These are phyloP conservation scores for Colletotrichum sp. DNA, from an alignment of 2,329 filamentous ascomycete genomes.

Conservation along the genomic window DNA sequence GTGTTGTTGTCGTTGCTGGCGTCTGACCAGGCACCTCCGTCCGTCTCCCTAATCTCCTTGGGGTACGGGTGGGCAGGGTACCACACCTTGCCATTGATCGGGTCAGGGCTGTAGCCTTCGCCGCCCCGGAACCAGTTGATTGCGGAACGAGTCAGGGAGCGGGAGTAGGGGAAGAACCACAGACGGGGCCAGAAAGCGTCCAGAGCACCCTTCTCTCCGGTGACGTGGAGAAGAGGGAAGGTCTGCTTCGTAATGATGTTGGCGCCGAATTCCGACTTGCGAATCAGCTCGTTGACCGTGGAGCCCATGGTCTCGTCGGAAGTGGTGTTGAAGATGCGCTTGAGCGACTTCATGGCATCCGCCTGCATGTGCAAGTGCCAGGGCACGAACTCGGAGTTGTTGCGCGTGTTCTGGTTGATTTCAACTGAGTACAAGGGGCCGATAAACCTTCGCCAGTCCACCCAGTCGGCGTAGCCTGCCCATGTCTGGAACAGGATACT, in stretches of 20 bases:
- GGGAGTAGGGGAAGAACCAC: constrained; percentile 42
- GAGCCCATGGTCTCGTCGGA: constrained; percentile 29
- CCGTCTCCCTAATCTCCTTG: constrained; percentile 5
- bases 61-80: constrained; percentile 21
- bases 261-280: constrained; percentile 35
- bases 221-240: constrained; percentile 43
- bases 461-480: constrained; percentile 37
- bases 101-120: constrained; percentile 27
- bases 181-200: constrained; percentile 35
- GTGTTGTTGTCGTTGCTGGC: constrained; percentile 17
- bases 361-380: constrained; percentile 36
- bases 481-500: constrained; percentile 44
- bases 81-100: constrained; percentile 37
- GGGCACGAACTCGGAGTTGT: constrained; percentile 31
- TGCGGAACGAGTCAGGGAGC: constrained; percentile 32
- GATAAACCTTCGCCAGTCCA: constrained; percentile 37
- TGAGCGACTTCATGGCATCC: constrained; percentile 31
- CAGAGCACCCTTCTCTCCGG: constrained; percentile 38
- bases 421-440: constrained; percentile 28
- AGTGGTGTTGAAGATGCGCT: constrained; percentile 34
- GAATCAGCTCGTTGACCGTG: constrained; percentile 35
- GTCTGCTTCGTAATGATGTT: constrained; percentile 42
- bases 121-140: constrained; percentile 27
- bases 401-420: constrained; percentile 22
- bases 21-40: constrained; percentile 22